Evolutionary conservation across 768 basidiomycete species (phyloP), one percentile per base, ranked within the genome.

Genomic region (Coprinellus aureogranulatus): DNA sequence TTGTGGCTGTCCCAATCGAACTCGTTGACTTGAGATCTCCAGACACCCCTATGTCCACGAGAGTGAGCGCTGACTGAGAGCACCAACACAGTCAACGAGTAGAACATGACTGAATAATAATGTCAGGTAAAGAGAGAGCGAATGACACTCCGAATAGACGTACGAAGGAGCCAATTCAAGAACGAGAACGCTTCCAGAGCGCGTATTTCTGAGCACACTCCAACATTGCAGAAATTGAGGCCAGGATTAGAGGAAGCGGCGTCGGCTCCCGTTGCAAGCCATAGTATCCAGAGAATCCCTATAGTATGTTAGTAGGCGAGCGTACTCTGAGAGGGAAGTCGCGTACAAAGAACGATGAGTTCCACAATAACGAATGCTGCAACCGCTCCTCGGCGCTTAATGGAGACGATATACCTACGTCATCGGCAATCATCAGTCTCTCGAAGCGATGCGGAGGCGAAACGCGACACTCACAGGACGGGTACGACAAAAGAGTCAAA

Each of bases 251-350:
- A 44, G 18, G 14, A 5, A 8, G 41, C 41, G 20, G 74, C 60
- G 10, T 67, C 62, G 4, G 68, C 73, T 1, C 70, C 80, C 40
- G 71, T 70, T 12, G 77, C 64, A 40, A 80, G 70, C 76, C 77
- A 81, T 44, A 81, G 59, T 44, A 80, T 64, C 75, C 77, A 80
- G 4, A 81, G 71, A 27, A 79, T 59, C 47, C 63, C 80, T 80
- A 61, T 51, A 22, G 20, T n/a, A 44, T 5, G 41, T n/a, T 22
- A n/a, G 18, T 22, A 44, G 34, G 34, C 8, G 8, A 44, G 20
- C 20, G 41, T n/a, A n/a, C 41, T 22, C 41, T n/a, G 20, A 22
- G 4, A 6, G 20, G 41, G 41, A 22, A 18, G 4, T 44, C 14
- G 20, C 41, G 41, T n/a, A 44, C 41, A 6, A 22, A 44, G 8